Base-by-base conservation (phyloP, 345 rosid species). In the Brassica juncea region DNA sequence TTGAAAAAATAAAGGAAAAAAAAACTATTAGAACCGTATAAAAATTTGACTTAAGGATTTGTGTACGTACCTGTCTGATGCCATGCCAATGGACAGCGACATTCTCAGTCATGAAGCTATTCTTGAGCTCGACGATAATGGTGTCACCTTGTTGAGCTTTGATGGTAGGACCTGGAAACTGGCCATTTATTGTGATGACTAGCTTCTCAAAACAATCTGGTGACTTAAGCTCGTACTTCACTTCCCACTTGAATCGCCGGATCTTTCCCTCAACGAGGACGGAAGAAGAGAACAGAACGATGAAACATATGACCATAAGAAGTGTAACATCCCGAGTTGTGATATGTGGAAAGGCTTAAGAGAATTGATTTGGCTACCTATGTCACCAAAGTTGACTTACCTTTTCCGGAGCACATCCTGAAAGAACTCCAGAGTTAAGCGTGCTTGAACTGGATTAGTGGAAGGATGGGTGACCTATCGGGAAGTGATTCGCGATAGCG, bases 81-180 rank as follows among this genome's bases (percentile, higher is more conserved):
- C 97, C 93, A 59, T 93, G 98, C 97, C 98, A 92, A 37, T 87
- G 96, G 42, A 92, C 85, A 2, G 93, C 86, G 0, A 84, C 65
- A 32, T 90, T 91, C 84, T 90, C 91, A 0, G 87, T 91, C 8
- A 80, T 11, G 77, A 93, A 76, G 37, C 83, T 84, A 75, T 93
- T 93, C 59, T 79, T 91, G 47, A 91, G 87, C 64, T 91, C 89
- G 9, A 91, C 92, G 16, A 93, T n/a, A 15, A 93, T 34, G 1
- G 91, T 88, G 59, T 94, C 95, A 35, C 89, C 86, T 65, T 88
- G 89, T 70, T 84, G 84, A 5, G 90, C 95, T n/a, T 66, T 4
- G 44, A 90, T 88, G 9, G 92, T 78, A 0, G 90, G 94, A 3
- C 97, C 97, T 4, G 96, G 92, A 14, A 85, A 80, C 55, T 60